These are phyloP conservation scores for Stenocarpella maydis DNA, from an alignment of 2,329 filamentous ascomycete genomes.

Conservation along the genomic window DNA sequence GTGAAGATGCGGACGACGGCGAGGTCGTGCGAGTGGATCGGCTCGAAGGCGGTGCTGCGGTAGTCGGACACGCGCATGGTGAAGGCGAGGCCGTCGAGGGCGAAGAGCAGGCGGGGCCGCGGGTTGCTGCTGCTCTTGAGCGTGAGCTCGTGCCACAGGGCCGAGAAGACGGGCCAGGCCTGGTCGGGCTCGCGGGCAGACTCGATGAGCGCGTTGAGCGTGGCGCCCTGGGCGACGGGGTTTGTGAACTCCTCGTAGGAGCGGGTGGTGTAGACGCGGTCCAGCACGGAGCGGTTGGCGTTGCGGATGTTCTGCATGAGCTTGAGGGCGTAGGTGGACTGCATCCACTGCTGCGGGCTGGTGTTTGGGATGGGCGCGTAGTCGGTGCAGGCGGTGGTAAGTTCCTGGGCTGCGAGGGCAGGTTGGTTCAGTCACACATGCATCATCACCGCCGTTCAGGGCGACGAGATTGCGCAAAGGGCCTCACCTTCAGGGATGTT, in stretches of 20 bases:
- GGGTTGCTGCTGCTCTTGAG: conserved; percentile 51
- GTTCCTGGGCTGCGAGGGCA: conserved; percentile 71
- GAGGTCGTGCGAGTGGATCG: conserved; percentile 88
- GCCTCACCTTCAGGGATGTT: conserved; percentile 85
- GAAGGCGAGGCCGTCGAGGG: conserved; percentile 81
- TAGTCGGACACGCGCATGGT: conserved; percentile 84
- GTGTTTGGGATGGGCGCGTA: conserved; percentile 75
- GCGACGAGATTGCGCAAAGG: background rate
- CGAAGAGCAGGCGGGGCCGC: conserved; percentile 71
- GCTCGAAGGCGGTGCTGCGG: conserved; percentile 72
- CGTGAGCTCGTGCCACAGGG: conserved; percentile 81
- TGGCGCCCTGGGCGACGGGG: conserved; percentile 64
- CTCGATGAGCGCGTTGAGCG: conserved; percentile 73
- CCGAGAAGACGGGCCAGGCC: conserved; percentile 82
- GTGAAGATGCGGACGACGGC: conserved; percentile 78
- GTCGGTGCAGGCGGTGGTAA: conserved; percentile 81
- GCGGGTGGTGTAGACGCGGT: conserved; percentile 53
- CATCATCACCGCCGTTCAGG: too few relatives aligned
- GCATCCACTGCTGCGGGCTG: conserved; percentile 71
- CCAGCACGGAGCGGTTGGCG: conserved; percentile 75
- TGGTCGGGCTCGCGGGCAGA: conserved; percentile 78
- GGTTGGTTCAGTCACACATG: background rate
- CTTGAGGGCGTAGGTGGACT: conserved; percentile 78
- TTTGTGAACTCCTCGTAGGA: conserved; percentile 54
- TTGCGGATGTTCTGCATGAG: conserved; percentile 77